These are phyloP conservation scores for Megacollybia platyphylla DNA, from an alignment of 1,284 basidiomycete species.

Conservation along the genomic window DNA sequence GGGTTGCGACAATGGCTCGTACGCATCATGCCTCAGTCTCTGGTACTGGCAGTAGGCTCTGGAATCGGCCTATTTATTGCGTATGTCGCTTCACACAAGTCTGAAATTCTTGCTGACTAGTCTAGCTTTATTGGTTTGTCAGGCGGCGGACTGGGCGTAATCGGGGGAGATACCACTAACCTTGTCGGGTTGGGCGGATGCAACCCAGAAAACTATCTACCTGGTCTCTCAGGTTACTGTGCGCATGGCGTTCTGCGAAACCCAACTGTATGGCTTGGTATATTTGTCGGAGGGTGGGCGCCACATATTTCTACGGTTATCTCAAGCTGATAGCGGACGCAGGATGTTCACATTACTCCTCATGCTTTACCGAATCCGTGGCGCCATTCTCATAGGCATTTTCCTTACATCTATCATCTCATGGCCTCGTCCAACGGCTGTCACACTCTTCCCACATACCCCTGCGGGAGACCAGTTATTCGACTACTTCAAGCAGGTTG, in stretches of 20 bases:
- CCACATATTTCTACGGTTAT: not conserved
- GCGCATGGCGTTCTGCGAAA: slow-evolving; percentile 53
- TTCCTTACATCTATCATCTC: slow-evolving; percentile 80
- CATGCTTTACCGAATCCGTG: slow-evolving; percentile 80
- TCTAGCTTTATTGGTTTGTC: slow-evolving; percentile 58
- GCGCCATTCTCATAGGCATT: slow-evolving; percentile 76
- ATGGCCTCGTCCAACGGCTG: slow-evolving; percentile 72
- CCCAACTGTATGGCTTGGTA: slow-evolving; percentile 82
- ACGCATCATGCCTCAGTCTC: slow-evolving; percentile 78
- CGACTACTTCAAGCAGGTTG: slow-evolving; percentile 82
- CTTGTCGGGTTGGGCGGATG: slow-evolving; percentile 80
- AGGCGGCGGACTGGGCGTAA: slow-evolving; percentile 58
- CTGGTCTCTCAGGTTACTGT: slow-evolving; percentile 48
- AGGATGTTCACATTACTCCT: slow-evolving; percentile 69
- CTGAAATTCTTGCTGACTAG: slow-evolving; percentile 3
- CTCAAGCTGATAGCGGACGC: slow-evolving; percentile 4
- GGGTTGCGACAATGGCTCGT: slow-evolving; percentile 88
- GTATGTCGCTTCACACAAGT: slow-evolving; percentile 20
- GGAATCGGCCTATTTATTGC: slow-evolving; percentile 84
- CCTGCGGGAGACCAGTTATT: slow-evolving; percentile 59
- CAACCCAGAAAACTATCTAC: slow-evolving; percentile 29
- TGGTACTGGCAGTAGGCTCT: slow-evolving; percentile 74
- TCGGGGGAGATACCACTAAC: slow-evolving; percentile 65
- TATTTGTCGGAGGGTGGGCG: slow-evolving; percentile 72
- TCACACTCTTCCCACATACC: slow-evolving; percentile 79